Percentiles rank a stretch among this genome's conserved stretches.
Conservation (phyloP, 1,139 yeast species). For the Yamadazyma dendronema region DNA sequence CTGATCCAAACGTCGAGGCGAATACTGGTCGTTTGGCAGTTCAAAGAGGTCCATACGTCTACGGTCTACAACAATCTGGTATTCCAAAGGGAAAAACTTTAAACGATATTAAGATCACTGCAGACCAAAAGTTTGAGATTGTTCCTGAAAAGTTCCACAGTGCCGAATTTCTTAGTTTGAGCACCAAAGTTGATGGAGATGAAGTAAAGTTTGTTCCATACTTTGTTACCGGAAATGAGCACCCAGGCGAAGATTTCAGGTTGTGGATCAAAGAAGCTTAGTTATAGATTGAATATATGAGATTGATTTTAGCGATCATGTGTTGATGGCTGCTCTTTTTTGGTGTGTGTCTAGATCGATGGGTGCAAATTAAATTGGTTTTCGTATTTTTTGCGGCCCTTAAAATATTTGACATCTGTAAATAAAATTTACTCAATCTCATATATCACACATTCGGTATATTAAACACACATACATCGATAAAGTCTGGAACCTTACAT, state of each 20-base stretch:
- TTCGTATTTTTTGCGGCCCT: no score
- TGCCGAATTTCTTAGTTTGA: slow-evolving; percentile 8
- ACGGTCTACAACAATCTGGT: slow-evolving; percentile 18
- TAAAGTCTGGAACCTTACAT: no score
- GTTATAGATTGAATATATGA: not conserved
- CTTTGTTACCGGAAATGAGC: slow-evolving; percentile 18
- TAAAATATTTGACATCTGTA: no score
- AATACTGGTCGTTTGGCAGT: slow-evolving; percentile 18
- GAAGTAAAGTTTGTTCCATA: slow-evolving; percentile 16
- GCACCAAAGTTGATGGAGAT: slow-evolving; percentile 8
- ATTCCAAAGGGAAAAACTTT: slow-evolving; percentile 3
- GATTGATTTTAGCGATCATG: no score
- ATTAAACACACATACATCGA: no score
- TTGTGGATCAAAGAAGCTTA: slow-evolving; percentile 14
- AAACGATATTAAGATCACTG: slow-evolving; percentile 7
- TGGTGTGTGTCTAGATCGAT: no score
- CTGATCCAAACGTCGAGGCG: slow-evolving; percentile 17
- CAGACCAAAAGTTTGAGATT: slow-evolving; percentile 8
- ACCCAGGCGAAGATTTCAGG: slow-evolving; percentile 20
- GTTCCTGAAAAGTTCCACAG: slow-evolving; percentile 1
- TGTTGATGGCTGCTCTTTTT: not conserved
- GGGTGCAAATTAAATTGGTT: no score
- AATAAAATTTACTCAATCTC: no score
- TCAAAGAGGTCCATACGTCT: slow-evolving; percentile 19
- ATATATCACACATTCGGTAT: no score